Base-by-base conservation (phyloP, 1,139 yeast species). In the Hyphopichia wangnamkhiaoensis region DNA sequence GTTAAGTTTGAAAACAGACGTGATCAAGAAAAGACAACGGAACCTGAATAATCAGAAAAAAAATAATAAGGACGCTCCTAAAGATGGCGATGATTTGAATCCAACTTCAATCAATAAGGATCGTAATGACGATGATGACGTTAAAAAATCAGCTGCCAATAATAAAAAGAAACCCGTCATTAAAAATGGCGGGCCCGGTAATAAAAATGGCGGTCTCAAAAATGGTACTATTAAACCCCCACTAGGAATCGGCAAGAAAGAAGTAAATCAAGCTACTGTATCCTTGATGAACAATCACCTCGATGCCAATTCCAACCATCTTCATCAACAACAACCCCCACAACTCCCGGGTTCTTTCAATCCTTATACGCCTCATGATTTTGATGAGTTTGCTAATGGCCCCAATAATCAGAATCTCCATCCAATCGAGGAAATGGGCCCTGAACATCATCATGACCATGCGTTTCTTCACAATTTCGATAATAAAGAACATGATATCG, bases 1-100 rank as follows among this genome's bases (percentile, higher is more conserved):
- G 7, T 64, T 76, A 37, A 65, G 93, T 32, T 68, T 91, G 49
- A 91, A 91, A 60, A 89, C 96, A 3, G 96, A 90, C 63, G 90
- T 90, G 10, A 91, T 91, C 54, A 88, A 89, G 64, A 84, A 93
- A 43, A 76, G 97, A 54, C 37, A 34, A 27, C 31, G 37, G 3
- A 31, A 31, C 10, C 28, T 20, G 27, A n/a, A 13, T 9, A 12
- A 7, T 10, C 12, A 12, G n/a, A 32, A 21, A n/a, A 20, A 6
- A 12, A 14, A 5, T 23, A 12, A 19, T 10, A 19, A 23, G 9
- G 4, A 16, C 18, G 5, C 14, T 10, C 5, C 8, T 14, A 48
- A 46, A 38, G 74, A 66, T 49, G 73, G 73, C 15, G 73, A 67
- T 46, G 71, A 67, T 45, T 53, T 67, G 28, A 62, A 62, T 42